These are phyloP conservation scores for Takashimella koratensis DNA, from an alignment of 1,284 basidiomycete species.

Conservation along the genomic window DNA sequence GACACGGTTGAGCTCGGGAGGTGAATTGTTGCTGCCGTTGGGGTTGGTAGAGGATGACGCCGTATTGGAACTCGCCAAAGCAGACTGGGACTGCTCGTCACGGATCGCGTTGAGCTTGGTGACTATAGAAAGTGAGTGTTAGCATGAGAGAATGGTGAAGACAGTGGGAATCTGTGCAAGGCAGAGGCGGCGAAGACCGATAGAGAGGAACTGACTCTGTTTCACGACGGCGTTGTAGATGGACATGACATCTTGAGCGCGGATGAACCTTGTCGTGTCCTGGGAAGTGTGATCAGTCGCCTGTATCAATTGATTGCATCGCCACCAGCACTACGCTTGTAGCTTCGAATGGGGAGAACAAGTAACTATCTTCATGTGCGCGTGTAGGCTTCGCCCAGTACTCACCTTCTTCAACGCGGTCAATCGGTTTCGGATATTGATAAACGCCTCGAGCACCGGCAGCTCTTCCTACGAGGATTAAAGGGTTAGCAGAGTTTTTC, in stretches of 20 bases:
- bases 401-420: conserved; percentile 58
- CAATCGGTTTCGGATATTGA: conserved; percentile 83
- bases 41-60: conserved; percentile 15
- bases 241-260: conserved; percentile 85
- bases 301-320: conserved; percentile 52
- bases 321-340: too few relatives aligned
- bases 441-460: conserved; percentile 89
- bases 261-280: conserved; percentile 81
- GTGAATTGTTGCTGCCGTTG: conserved; percentile 29
- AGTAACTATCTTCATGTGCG: too few relatives aligned
- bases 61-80: conserved; percentile 12
- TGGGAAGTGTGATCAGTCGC: conserved; percentile 84
- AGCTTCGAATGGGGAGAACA: too few relatives aligned
- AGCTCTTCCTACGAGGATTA: conserved; percentile 57
- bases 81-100: conserved; percentile 52
- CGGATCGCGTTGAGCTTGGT: conserved; percentile 88
- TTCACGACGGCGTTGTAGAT: conserved; percentile 93
- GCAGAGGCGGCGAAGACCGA: not conserved
- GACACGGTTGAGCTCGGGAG: conserved; percentile 74
- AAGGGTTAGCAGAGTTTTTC: too few relatives aligned
- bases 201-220: conserved; percentile 62
- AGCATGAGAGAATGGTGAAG: not conserved
- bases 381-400: conserved; percentile 31
- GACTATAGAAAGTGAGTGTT: conserved; percentile 54
- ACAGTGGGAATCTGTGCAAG: not conserved